Evolutionary conservation across 2,329 filamentous ascomycete species (phyloP).

Genomic region (Bertia moriformis): DNA sequence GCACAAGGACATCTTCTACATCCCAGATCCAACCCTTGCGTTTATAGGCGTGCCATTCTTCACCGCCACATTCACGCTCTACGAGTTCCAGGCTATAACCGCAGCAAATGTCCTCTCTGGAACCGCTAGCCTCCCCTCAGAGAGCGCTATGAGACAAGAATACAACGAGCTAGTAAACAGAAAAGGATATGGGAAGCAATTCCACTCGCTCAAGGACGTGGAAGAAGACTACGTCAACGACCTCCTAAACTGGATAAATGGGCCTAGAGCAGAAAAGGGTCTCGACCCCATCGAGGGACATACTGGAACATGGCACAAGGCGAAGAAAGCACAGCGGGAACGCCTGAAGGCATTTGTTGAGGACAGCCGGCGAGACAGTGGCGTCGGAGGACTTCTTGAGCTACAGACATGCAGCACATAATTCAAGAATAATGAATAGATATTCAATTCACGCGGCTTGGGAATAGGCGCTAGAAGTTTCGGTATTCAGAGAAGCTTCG

Average conservation of each 20-base stretch:
- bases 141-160: slow-evolving; percentile 20
- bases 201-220: slow-evolving; percentile 22
- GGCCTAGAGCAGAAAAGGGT: neutral
- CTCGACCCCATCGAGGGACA: neutral
- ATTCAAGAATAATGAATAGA: too few relatives aligned
- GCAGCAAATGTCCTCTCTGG: slow-evolving; percentile 25
- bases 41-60: slow-evolving; percentile 31
- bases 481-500: too few relatives aligned
- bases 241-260: neutral
- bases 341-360: neutral
- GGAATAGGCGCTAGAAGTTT: too few relatives aligned
- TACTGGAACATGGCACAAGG: neutral
- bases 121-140: slow-evolving; percentile 17
- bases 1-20: slow-evolving; percentile 36
- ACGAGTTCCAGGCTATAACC: slow-evolving; percentile 32
- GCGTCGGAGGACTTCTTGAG: neutral
- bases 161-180: slow-evolving; percentile 16
- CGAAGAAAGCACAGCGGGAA: neutral
- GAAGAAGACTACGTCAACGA: slow-evolving; percentile 8
- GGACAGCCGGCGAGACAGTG: neutral
- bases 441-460: too few relatives aligned
- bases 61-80: slow-evolving; percentile 30
- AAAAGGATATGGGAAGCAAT: slow-evolving; percentile 23
- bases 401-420: neutral
- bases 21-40: slow-evolving; percentile 26